Base-by-base conservation (phyloP, 805 yeast genomes). In the Pichia paraexigua region DNA sequence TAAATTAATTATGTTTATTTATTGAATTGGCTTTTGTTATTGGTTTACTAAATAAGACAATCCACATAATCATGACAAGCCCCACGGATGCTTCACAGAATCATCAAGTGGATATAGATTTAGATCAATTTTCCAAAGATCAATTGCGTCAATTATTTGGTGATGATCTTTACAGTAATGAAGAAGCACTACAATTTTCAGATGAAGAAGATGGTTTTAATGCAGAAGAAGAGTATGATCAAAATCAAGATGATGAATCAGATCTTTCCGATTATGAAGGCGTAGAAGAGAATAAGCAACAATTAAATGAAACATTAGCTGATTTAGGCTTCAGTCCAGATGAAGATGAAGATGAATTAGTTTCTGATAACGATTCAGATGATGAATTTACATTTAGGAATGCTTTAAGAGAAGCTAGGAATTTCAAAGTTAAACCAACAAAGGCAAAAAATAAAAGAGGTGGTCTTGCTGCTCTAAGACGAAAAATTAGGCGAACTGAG, bases 371-470 rank as follows among this genome's bases (percentile, higher is more conserved):
- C 53, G 71, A 57, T 64, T 68, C 49, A 65, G 76, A 59, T 53
- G 79, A 75, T 41, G 73, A 74, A 45, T 70, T 70, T 57, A 69
- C 70, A 53, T 79, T 84, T 55, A 71, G 77, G 68, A 81, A 84
- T 61, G 85, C 85, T 0, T 71, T 86, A 49, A 71, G 87, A 61
- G 83, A 76, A 50, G 92, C 88, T 0, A 77, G 80, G 45, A 83
- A 83, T 57, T 82, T 85, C 66, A 77, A 73, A 58, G 71, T 73
- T 1, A 80, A 74, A 59, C 60, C 57, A 66, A 58, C 53, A 66
- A 59, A 60, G 62, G 39, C 42, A 10, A 43, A 30, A 13, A 25
- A 35, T 2, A 46, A 35, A 46, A 46, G 41, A 45, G 68, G 64
- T 54, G 75, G 67, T 50, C 64, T 59, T 58, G 72, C 55, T 53